Evolutionary conservation across 768 basidiomycete genomes (phyloP).

Genomic region (Auricularia auricula-judae): DNA sequence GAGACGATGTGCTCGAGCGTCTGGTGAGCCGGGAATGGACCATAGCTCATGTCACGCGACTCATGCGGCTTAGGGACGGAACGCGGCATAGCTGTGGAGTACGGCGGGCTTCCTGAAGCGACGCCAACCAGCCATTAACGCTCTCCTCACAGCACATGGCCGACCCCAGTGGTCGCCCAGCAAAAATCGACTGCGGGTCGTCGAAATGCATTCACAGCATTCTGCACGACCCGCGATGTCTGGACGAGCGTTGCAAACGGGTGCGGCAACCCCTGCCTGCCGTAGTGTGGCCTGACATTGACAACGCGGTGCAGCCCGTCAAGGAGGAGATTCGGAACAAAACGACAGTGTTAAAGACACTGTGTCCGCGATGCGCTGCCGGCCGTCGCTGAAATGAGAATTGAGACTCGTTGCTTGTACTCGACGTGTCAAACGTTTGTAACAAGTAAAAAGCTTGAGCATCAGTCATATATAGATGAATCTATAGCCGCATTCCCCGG

Average conservation of each 20-base stretch:
- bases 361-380: background rate
- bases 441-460: no score
- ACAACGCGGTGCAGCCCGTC: background rate
- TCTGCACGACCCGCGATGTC: background rate
- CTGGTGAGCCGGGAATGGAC: background rate
- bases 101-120: background rate
- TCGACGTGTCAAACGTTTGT: no score
- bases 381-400: background rate
- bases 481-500: no score
- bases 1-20: background rate
- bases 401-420: no score
- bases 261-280: background rate
- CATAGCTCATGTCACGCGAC: background rate
- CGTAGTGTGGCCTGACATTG: background rate
- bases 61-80: background rate
- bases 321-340: slow-evolving; percentile 1
- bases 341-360: background rate
- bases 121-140: background rate
- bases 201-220: background rate
- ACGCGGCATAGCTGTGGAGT: background rate
- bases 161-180: background rate
- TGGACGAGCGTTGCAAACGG: background rate
- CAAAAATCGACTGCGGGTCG: background rate
- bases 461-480: no score
- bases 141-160: background rate